Evolutionary conservation across 495 filamentous ascomycete genomes (phyloP).

Genomic region (Elasticomyces elasticus): DNA sequence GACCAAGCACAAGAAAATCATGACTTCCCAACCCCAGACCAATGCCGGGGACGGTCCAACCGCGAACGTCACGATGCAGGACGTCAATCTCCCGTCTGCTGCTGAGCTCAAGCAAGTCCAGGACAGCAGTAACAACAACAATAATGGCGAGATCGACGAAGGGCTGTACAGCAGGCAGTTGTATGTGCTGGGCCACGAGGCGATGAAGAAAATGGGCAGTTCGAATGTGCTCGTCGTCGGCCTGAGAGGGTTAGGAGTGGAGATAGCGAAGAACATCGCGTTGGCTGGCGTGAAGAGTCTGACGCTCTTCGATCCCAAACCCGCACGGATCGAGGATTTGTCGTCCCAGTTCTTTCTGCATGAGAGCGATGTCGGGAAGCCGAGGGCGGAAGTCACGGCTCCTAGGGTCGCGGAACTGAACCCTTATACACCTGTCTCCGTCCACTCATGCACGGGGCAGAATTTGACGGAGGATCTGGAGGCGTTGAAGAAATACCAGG

Average conservation of each 20-base stretch:
- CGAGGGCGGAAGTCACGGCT: conserved; percentile 73
- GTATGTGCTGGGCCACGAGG: conserved; percentile 95
- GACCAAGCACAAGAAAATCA: conserved; percentile 21
- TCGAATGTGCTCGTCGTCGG: conserved; percentile 92
- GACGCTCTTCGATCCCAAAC: conserved; percentile 77
- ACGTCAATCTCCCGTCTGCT: conserved; percentile 56
- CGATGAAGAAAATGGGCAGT: conserved; percentile 98
- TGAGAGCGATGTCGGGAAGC: conserved; percentile 80
- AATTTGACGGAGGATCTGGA: conserved; percentile 60
- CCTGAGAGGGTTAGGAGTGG: conserved; percentile 86
- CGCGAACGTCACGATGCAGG: background rate
- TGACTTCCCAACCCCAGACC: too few species aligned
- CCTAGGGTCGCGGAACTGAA: conserved; percentile 91
- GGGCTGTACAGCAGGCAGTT: conserved; percentile 96
- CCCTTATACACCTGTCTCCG: conserved; percentile 80
- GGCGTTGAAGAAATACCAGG: conserved; percentile 77
- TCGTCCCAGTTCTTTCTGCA: conserved; percentile 96
- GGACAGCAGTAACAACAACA: conserved; percentile 28
- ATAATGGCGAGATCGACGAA: conserved; percentile 74
- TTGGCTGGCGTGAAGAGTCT: conserved; percentile 88
- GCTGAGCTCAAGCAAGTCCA: conserved; percentile 50
- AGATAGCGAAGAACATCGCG: conserved; percentile 98
- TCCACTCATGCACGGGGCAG: conserved; percentile 60
- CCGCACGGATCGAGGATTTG: conserved; percentile 71
- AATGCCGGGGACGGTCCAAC: conserved; percentile 32